Percentiles rank a stretch among this genome's conserved stretches.
phyloP scores from a whole-genome alignment of 352 stramenopile species.

The Hyaloperonospora brassicae region DNA sequence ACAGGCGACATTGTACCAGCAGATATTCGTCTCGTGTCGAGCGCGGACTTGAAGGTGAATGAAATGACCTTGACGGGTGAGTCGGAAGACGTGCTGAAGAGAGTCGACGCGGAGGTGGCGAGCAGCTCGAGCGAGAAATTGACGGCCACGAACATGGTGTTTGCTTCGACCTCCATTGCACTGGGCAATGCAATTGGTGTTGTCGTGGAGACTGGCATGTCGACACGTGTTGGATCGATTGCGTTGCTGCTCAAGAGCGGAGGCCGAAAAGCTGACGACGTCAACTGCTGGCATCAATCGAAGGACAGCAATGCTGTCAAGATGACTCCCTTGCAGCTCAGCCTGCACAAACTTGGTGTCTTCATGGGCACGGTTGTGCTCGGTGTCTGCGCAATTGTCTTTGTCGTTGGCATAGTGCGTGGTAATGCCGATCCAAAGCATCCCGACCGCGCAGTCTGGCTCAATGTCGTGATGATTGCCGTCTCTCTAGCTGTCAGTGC shows the following conservation, averaged over 20 bases:
- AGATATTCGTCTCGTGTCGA: constrained; percentile 86
- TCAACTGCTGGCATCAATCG: constrained; percentile 47
- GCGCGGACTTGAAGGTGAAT: constrained; percentile 83
- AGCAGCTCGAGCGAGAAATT: constrained; percentile 40
- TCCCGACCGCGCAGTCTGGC: constrained; percentile 74
- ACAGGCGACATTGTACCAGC: constrained; percentile 91
- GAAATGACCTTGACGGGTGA: constrained; percentile 93
- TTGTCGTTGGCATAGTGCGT: constrained; percentile 84
- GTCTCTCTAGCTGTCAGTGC: constrained; percentile 81
- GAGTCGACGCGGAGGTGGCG: constrained; percentile 36
- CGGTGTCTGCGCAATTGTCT: constrained; percentile 88
- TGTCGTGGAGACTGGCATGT: constrained; percentile 60
- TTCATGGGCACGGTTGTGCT: constrained; percentile 83
- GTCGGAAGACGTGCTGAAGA: constrained; percentile 72
- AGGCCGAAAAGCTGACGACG: constrained; percentile 21
- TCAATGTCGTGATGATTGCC: constrained; percentile 93
- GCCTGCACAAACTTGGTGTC: constrained; percentile 92
- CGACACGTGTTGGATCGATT: constrained; percentile 55
- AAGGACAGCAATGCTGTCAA: constrained; percentile 60
- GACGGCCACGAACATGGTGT: constrained; percentile 86
- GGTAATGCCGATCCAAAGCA: constrained; percentile 56
- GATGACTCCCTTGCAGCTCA: constrained; percentile 86
- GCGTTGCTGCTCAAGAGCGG: constrained; percentile 41
- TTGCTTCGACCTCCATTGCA: constrained; percentile 79
- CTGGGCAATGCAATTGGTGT: constrained; percentile 52